Conservation (phyloP, 2,329 filamentous ascomycete species). For the Tolypocladium tundrense region DNA sequence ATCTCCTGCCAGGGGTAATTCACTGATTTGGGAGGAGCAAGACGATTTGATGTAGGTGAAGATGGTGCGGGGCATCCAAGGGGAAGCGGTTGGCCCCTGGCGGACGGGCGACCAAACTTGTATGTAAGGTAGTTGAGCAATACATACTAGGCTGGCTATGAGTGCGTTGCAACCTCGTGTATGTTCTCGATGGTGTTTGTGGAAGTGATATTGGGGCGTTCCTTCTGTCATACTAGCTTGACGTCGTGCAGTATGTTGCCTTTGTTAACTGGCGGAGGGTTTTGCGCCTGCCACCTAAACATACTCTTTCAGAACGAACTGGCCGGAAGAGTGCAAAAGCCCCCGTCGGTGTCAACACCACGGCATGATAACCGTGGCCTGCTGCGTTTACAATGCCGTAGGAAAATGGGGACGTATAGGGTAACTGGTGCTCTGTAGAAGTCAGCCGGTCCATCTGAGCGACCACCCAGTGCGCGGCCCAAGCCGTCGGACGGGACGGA, state of each 20-base stretch:
- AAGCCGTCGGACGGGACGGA: background rate
- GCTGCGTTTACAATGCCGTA: background rate
- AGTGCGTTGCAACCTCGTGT: background rate
- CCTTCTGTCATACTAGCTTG: background rate
- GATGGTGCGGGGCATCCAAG: background rate
- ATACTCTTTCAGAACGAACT: no score
- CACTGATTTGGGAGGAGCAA: conserved; percentile 8
- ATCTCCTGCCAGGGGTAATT: conserved; percentile 21
- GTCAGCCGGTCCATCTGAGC: background rate
- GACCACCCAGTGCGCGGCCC: background rate
- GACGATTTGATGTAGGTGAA: background rate
- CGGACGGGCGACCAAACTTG: background rate
- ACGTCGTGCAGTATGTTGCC: background rate
- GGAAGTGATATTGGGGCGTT: no score
- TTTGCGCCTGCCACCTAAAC: no score
- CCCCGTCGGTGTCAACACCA: background rate
- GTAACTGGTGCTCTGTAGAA: background rate
- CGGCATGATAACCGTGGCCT: background rate
- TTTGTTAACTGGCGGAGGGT: background rate
- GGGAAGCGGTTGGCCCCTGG: background rate
- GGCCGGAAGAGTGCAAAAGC: no score
- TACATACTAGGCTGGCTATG: background rate
- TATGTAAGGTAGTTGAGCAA: background rate
- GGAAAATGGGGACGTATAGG: background rate
- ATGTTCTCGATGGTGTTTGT: background rate